Base-by-base conservation (phyloP, 2,329 filamentous ascomycete species). In the Beauveria asiatica region DNA sequence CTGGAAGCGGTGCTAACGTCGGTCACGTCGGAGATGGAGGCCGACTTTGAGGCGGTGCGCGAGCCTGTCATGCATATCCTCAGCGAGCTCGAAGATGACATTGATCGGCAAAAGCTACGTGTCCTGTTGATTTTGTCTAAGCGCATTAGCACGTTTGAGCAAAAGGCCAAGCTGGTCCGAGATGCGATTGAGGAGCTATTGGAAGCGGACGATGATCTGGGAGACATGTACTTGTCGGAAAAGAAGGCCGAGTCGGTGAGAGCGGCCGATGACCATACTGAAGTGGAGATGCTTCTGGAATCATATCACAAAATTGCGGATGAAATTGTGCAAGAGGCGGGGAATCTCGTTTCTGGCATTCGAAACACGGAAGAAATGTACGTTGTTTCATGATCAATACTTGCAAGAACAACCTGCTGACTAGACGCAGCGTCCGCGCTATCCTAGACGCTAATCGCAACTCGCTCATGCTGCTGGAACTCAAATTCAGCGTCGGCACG, bases 361-460 rank as follows among this genome's bases (percentile, higher is more conserved):
- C 85, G 94, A 67, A 99, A 97, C 74, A 99, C 94, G 1, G 94
- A 99, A 75, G 94, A 99, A 76, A 95, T 99, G 91, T 95, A 80
- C 76, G 88, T 75, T 10, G 4, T 37, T 13, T 6, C 11, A 2
- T 16, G 5, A 37, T 37, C 3, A 37, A 37, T 16, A 41, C 17
- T 27, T 11, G 27, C 19, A 11, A 27, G 37, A 9, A 17, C 55
- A 16, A 16, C 21, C 37, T 19, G 13, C 54, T 45, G 23, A 16
- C 11, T 46, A 25, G 2, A 42, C 17, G 6, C 61, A 96, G 91
- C 54, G 90, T 97, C 63, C 95, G 94, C 72, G 94, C 94, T 25
- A 99, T 99, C 65, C 85, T 99, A 37, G 94, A 99, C 72, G 93
- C 94, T 59, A 99, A 99, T 72, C 92, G 94, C 66, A 99, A 99